A percentile compares a stretch with the other conserved stretches of the same genome.
Conservation (phyloP, 805 yeast species). For the Monosporozyma siamensis region DNA sequence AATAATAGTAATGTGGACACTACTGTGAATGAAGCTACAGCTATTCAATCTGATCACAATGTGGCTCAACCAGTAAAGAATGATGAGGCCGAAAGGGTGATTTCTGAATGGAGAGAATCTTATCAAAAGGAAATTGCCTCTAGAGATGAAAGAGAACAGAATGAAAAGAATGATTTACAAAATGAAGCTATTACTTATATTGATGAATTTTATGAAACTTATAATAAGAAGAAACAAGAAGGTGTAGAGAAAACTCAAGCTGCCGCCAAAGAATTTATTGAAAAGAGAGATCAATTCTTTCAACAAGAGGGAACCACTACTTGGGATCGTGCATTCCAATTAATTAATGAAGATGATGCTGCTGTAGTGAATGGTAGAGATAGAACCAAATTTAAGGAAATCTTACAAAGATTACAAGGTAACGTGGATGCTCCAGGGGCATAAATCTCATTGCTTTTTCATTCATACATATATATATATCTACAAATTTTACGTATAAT, state of each 20-base stretch:
- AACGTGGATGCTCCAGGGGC: constrained; percentile 72
- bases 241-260: constrained; percentile 51
- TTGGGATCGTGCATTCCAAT: constrained; percentile 64
- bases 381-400: constrained; percentile 59
- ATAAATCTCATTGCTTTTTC: constrained; percentile 22
- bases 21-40: constrained; percentile 15
- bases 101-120: constrained; percentile 70
- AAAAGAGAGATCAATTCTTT: constrained; percentile 68
- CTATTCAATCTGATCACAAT: neutral
- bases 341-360: constrained; percentile 37
- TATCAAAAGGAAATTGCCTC: constrained; percentile 68
- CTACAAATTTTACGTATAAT: neutral
- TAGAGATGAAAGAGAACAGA: constrained; percentile 62
- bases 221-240: constrained; percentile 73
- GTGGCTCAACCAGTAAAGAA: constrained; percentile 30
- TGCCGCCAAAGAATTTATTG: constrained; percentile 63
- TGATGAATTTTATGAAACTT: constrained; percentile 87
- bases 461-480: constrained; percentile 1
- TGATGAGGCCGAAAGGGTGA: constrained; percentile 34
- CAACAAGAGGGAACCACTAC: constrained; percentile 58
- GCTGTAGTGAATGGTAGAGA: constrained; percentile 44
- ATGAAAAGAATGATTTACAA: constrained; percentile 56
- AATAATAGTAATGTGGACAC: constrained; percentile 13
- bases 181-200: constrained; percentile 72
- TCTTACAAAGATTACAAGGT: constrained; percentile 55